Base-by-base conservation (phyloP, 2,329 filamentous ascomycete species). In the Beauveria brongniartii region DNA sequence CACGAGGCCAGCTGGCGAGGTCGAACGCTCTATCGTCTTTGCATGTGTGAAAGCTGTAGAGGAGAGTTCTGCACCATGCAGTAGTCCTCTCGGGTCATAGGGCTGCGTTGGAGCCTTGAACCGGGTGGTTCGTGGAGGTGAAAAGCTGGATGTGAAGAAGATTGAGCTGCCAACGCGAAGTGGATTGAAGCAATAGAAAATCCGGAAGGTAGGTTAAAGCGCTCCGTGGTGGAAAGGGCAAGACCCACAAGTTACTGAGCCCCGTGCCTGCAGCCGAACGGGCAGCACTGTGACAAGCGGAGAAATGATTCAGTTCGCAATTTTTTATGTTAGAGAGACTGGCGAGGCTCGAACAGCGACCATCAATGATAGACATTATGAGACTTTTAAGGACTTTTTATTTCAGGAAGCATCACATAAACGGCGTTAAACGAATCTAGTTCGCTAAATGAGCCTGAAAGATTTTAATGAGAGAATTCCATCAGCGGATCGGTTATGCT, bases 1-100 rank as follows among this genome's bases (percentile, higher is more conserved):
- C 53, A 52, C 59, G 20, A 61, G 53, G 47, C 59, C 59, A 61
- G 59, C 59, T 61, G 59, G 59, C 59, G 59, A 52, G 59, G 46
- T 24, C 20, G 8, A 28, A 47, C 6, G 20, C 14, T 40, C 47
- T 51, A 46, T 43, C 28, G 47, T 20, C n/a, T 52, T 44, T 28
- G 48, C 59, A 61, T 61, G 47, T 56, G 59, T 52, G 20, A 28
- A 22, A 56, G 53, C 53, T 52, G 47, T 47, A 46, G 37, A 57
- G 20, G 47, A 47, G 28, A 16, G 26, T 46, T 37, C 28, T 52
- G 47, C 46, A 51, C 37, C 20, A 50, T 14, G 52, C 53, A 57
- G 46, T 53, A n/a, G 37, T 57, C 54, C 53, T 56, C 59, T 61
- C 47, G 37, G 28, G 34, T 46, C 47, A 57, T 53, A 47, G 40